These are phyloP conservation scores for Fusarium sp. DNA, from an alignment of 2,329 filamentous ascomycete species.

Conservation along the genomic window DNA sequence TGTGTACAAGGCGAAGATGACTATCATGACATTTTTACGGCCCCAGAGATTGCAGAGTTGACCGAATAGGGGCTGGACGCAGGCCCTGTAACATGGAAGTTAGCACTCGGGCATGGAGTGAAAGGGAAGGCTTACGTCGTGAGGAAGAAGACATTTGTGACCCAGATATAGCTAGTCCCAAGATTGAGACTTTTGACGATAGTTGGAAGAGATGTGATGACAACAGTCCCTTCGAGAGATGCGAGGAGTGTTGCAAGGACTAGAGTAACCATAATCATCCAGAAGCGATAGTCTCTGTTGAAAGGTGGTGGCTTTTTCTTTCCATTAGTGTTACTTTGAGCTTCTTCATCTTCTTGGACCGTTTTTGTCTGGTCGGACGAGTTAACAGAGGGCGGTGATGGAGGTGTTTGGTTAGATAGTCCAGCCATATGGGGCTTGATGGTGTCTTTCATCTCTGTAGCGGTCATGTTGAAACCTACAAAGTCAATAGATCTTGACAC, in stretches of 20 bases:
- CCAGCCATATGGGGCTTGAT: background rate
- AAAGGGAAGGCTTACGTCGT: slow-evolving; percentile 19
- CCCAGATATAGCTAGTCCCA: slow-evolving; percentile 49
- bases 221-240: slow-evolving; percentile 45
- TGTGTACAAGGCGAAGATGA: slow-evolving; percentile 61
- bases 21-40: slow-evolving; percentile 58
- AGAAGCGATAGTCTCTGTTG: slow-evolving; percentile 45
- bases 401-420: background rate
- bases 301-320: slow-evolving; percentile 10
- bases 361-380: background rate
- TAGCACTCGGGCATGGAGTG: background rate
- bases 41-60: slow-evolving; percentile 68
- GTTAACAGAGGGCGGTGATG: background rate
- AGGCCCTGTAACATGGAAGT: slow-evolving; percentile 32
- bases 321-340: background rate
- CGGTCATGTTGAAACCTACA: background rate
- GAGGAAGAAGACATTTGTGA: slow-evolving; percentile 49
- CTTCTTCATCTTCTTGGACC: background rate
- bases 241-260: slow-evolving; percentile 40
- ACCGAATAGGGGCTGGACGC: slow-evolving; percentile 63
- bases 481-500: background rate
- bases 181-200: slow-evolving; percentile 44
- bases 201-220: slow-evolving; percentile 47
- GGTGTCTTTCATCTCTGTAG: background rate
- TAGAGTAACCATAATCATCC: slow-evolving; percentile 47